Percentiles rank a stretch among this genome's conserved stretches.
Evolutionary conservation across 164 flowering plant species (phyloP).

Genomic region (Hamamelis virginiana): DNA sequence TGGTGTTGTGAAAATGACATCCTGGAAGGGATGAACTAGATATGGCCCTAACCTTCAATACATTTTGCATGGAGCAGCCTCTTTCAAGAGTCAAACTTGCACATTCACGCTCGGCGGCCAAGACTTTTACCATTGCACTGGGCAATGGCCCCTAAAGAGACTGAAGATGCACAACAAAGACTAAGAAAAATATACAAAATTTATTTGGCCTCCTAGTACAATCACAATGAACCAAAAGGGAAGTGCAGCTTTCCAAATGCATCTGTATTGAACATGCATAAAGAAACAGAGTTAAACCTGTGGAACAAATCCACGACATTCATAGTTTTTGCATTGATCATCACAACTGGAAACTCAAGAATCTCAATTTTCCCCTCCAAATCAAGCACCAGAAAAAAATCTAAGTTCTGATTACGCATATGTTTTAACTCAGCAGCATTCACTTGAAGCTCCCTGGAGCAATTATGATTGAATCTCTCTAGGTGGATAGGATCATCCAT

Average conservation of each 20-base stretch:
- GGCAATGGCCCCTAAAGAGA: neutral
- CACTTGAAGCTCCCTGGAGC: conserved; percentile 47
- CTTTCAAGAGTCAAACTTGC: too few species aligned
- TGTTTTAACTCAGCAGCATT: conserved; percentile 24
- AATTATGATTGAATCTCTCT: conserved; percentile 71
- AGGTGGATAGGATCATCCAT: conserved; percentile 74
- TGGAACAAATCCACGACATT: conserved; percentile 75
- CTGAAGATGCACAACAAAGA: neutral
- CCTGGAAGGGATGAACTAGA: too few species aligned
- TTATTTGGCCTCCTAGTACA: neutral
- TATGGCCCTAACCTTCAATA: too few species aligned
- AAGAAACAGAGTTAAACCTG: conserved; percentile 48
- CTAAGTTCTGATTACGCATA: conserved; percentile 46
- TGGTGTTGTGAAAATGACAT: too few species aligned
- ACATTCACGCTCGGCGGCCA: too few species aligned
- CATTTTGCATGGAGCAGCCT: too few species aligned
- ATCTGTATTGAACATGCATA: conserved; percentile 3
- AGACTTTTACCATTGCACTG: too few species aligned
- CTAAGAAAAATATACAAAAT: neutral
- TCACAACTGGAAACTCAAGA: conserved; percentile 87
- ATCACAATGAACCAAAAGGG: neutral
- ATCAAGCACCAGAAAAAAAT: conserved; percentile 87
- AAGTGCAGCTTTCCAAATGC: neutral
- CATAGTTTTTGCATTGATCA: conserved; percentile 73
- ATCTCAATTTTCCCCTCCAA: conserved; percentile 98